Evolutionary conservation across 176 grass and related monocot genomes (phyloP), one percentile per base, ranked within the genome.

Genomic region (Aegilops umbellulata): DNA sequence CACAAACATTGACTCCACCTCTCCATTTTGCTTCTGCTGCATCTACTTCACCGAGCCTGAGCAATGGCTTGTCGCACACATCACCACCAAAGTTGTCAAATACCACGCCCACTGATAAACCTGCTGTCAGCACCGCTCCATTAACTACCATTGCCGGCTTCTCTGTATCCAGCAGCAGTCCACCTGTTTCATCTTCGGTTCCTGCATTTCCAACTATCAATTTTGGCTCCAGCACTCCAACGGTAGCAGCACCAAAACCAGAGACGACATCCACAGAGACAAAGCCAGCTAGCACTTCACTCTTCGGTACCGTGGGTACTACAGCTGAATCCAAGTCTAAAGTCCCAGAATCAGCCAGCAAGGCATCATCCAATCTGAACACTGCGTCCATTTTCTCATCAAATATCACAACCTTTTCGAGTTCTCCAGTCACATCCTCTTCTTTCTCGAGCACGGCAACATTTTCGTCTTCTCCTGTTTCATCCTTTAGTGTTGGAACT

Each of bases 11-110:
- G 17, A 41, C 38, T 51, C 69, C 27, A 46, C 49, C 90, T 47
- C 25, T 77, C 70, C 31, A 70, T 57, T 90, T 90, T 88, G 25
- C 85, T 71, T 95, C 86, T 83, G 42, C 75, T 58, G 76, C 83
- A 82, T 82, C 79, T 24, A 60, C 77, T 44, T 77, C 81, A 74
- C 39, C 86, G 27, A 63, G 70, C 76, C 78, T 92, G 36, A 88
- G 90, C 83, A 95, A 92, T 90, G 93, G 85, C 30, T 88, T 76
- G 26, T 79, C 47, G 6, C 58, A 74, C 39, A 53, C 83, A 78
- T 89, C 62, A 0, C 62, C 90, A 68, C 83, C 80, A 39, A 90
- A 87, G 65, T 73, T 69, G 19, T 20, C 76, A 78, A 65, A 61
- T 83, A 24, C 34, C 58, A 23, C 47, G 16, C 73, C 72, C 82